Percentiles rank a stretch among this genome's conserved stretches.
Evolutionary conservation across 345 rosid genomes (phyloP).

Genomic region (Clausena lansium): DNA sequence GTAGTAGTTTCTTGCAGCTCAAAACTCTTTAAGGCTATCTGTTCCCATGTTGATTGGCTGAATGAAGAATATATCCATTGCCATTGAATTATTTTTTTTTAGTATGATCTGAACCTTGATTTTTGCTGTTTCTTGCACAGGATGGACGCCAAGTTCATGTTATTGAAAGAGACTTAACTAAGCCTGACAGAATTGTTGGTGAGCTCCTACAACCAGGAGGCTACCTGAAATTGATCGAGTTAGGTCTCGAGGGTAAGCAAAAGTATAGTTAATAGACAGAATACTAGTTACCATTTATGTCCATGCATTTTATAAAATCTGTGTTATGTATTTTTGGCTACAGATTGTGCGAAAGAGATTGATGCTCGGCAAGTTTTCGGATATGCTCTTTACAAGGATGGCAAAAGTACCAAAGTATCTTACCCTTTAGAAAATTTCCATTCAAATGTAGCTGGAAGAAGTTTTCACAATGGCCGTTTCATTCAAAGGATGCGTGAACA

Average conservation of each 20-base stretch:
- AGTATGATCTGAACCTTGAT: neutral
- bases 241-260: neutral
- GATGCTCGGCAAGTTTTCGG: neutral
- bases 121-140: neutral
- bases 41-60: no score
- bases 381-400: neutral
- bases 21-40: neutral
- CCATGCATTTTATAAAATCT: no score
- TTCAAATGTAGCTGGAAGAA: slow-evolving; percentile 2
- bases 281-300: neutral
- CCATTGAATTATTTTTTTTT: neutral
- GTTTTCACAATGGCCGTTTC: slow-evolving; percentile 1
- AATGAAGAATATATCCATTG: neutral
- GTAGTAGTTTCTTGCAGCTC: neutral
- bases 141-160: neutral
- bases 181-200: slow-evolving; percentile 1
- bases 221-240: slow-evolving; percentile 1
- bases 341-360: slow-evolving; percentile 6
- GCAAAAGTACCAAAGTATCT: neutral
- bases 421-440: neutral
- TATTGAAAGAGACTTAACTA: slow-evolving; percentile 8
- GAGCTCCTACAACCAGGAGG: slow-evolving; percentile 8
- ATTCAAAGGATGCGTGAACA: neutral
- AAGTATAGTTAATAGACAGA: neutral
- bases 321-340: neutral